Conservation (phyloP, 257 asterid species). For the Solanum piurae region DNA sequence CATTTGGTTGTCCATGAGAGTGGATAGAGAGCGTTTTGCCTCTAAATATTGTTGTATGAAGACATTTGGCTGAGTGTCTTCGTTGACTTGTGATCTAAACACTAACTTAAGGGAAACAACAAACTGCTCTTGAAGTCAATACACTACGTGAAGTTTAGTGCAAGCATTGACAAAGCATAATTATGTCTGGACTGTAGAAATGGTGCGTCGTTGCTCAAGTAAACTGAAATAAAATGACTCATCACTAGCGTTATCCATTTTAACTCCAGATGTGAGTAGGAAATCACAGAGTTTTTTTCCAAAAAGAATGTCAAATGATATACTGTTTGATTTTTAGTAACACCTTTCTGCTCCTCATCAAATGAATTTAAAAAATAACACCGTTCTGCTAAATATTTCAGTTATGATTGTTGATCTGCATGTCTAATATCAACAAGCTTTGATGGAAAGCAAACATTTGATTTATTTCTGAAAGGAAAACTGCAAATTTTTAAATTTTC, state of each 20-base stretch:
- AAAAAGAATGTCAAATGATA: not conserved
- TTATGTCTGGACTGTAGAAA: not conserved
- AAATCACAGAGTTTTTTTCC: not conserved
- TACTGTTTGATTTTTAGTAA: not conserved
- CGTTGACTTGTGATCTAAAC: not conserved
- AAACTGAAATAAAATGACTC: not conserved
- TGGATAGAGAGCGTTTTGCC: not conserved
- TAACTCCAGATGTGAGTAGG: not conserved
- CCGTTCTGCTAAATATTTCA: not conserved
- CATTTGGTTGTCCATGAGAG: not conserved
- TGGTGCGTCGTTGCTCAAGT: not conserved
- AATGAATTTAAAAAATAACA: not conserved
- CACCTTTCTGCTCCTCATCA: not conserved
- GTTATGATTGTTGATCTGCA: not conserved
- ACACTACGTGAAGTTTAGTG: not conserved
- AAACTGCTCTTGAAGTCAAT: not conserved
- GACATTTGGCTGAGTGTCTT: not conserved
- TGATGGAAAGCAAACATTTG: not conserved
- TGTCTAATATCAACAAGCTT: not conserved
- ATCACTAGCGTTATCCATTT: not conserved
- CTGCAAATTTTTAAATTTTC: not conserved
- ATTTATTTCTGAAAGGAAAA: not conserved
- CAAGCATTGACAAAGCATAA: not conserved
- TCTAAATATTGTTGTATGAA: not conserved
- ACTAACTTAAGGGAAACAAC: not conserved